Percentiles rank a stretch among this genome's conserved stretches.
Conservation (phyloP, 2,329 filamentous ascomycete genomes). For the Penicillium paneum region DNA sequence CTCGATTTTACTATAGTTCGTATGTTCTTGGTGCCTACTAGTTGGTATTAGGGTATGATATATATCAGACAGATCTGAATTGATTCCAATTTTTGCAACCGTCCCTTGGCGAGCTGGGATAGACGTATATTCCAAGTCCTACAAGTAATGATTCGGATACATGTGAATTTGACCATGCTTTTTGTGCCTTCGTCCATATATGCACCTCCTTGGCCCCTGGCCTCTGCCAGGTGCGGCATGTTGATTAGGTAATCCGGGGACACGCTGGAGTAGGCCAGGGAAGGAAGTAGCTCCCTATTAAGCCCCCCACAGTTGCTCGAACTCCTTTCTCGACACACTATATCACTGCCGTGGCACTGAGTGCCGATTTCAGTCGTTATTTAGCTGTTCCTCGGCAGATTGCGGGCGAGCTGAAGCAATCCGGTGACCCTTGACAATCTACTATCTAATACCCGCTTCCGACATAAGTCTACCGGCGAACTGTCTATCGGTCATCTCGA, state of each 20-base stretch:
- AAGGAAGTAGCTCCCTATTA: not conserved
- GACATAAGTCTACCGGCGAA: constrained; percentile 3
- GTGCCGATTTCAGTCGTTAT: constrained; percentile 32
- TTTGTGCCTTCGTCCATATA: not conserved
- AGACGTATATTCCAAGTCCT: not conserved
- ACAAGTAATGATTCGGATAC: not conserved
- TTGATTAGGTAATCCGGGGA: constrained; percentile 5
- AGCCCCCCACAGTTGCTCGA: not conserved
- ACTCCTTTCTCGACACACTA: not conserved
- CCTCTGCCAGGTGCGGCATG: not conserved
- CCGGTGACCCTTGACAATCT: not conserved
- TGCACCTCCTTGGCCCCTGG: no score
- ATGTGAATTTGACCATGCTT: not conserved
- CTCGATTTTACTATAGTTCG: no score
- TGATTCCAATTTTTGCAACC: not conserved
- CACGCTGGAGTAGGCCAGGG: not conserved
- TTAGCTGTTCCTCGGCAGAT: not conserved
- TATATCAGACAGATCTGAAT: not conserved
- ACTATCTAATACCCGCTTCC: not conserved
- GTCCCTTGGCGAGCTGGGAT: not conserved
- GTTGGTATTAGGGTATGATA: not conserved
- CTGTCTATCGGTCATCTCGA: not conserved
- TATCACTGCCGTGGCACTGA: constrained; percentile 19
- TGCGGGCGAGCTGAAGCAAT: not conserved
- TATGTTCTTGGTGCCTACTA: not conserved